These are phyloP conservation scores for Sphagnum fallax DNA, from an alignment of 228 moss, liverwort and hornwort species.

Conservation along the genomic window DNA sequence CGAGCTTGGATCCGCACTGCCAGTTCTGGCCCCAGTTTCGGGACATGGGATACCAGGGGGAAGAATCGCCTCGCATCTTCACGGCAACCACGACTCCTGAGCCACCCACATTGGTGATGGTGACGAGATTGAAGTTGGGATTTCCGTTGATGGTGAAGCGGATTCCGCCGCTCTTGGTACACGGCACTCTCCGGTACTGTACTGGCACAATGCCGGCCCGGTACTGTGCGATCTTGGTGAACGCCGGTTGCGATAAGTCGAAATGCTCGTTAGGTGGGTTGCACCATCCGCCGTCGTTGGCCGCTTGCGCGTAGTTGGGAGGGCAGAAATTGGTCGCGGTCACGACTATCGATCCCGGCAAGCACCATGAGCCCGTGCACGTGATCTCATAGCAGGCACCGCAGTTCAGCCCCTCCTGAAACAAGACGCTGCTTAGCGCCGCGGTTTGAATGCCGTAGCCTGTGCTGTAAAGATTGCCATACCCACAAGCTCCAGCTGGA, in stretches of 20 bases:
- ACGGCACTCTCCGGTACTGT: conserved; percentile 48
- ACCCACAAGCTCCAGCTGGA: conserved; percentile 41
- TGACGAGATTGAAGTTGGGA: conserved; percentile 46
- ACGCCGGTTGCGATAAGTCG: conserved; percentile 53
- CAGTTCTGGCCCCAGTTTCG: conserved; percentile 63
- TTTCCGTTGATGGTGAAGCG: conserved; percentile 48
- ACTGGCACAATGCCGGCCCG: conserved; percentile 44
- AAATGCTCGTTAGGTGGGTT: conserved; percentile 59
- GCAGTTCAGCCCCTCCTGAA: conserved; percentile 49
- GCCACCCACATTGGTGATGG: conserved; percentile 56
- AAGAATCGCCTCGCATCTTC: conserved; percentile 27
- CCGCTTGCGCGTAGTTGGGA: conserved; percentile 31
- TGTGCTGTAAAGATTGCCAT: conserved; percentile 39
- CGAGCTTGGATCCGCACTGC: conserved; percentile 41
- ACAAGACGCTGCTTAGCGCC: conserved; percentile 40
- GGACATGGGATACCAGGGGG: conserved; percentile 26
- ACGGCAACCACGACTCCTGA: conserved; percentile 39
- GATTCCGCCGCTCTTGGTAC: conserved; percentile 43
- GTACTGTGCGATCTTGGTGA: conserved; percentile 29
- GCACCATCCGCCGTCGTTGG: conserved; percentile 56
- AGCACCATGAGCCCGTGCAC: conserved; percentile 37
- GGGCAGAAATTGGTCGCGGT: conserved; percentile 69
- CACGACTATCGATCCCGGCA: conserved; percentile 34
- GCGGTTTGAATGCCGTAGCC: conserved; percentile 40
- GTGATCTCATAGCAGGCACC: conserved; percentile 57